Evolutionary conservation across 2,329 filamentous ascomycete genomes (phyloP).

Genomic region (Paecilomyces sp.): DNA sequence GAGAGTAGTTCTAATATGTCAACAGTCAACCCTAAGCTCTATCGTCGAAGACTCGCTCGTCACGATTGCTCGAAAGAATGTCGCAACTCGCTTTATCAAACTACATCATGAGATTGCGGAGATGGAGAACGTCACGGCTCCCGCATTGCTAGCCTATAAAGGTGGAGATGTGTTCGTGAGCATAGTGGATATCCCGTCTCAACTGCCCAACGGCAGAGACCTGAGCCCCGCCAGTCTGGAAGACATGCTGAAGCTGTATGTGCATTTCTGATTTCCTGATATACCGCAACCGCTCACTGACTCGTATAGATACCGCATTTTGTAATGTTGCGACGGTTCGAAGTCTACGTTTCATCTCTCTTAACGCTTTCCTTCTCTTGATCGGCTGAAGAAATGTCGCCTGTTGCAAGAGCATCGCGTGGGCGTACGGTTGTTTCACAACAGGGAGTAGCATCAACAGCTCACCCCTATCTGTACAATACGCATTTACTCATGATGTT

Average conservation of each 20-base stretch:
- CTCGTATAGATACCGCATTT: background rate
- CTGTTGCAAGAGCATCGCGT: background rate
- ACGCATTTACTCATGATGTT: background rate
- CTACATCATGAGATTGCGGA: constrained; percentile 88
- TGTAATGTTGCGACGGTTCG: background rate
- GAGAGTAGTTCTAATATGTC: background rate
- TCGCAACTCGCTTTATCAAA: constrained; percentile 77
- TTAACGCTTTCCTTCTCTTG: constrained; percentile 3
- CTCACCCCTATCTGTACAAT: background rate
- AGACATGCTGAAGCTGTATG: constrained; percentile 49
- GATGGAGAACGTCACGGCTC: constrained; percentile 82
- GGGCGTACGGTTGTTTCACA: background rate
- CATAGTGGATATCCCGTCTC: constrained; percentile 76
- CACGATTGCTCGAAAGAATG: constrained; percentile 64
- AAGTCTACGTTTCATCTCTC: background rate
- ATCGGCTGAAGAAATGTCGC: background rate
- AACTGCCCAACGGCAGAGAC: constrained; percentile 61
- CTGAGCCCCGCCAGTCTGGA: constrained; percentile 50
- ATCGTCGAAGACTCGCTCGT: constrained; percentile 72
- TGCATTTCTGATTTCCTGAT: constrained; percentile 6
- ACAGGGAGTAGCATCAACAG: background rate
- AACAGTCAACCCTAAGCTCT: constrained; percentile 67
- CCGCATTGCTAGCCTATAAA: constrained; percentile 81
- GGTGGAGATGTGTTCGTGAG: constrained; percentile 88
- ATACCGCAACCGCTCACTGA: constrained; percentile 2